Evolutionary conservation across 176 grass and related monocot genomes (phyloP).

Genomic region (Oryza meridionalis): DNA sequence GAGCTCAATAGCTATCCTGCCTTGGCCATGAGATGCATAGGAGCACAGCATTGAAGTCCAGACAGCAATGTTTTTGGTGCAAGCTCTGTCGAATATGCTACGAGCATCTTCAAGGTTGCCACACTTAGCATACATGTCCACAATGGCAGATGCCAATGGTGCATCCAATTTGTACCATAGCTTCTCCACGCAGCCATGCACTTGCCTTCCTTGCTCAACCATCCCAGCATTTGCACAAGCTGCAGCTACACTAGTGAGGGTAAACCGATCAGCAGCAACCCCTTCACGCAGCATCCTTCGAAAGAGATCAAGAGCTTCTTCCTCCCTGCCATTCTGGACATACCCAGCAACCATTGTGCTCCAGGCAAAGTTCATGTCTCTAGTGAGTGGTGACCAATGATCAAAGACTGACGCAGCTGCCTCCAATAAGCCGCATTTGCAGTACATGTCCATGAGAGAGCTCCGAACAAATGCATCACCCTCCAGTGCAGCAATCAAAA

Average conservation of each 20-base stretch:
- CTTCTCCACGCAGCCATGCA: constrained; percentile 49
- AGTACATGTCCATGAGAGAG: constrained; percentile 84
- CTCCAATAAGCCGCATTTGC: constrained; percentile 56
- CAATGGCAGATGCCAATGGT: constrained; percentile 41
- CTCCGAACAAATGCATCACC: constrained; percentile 45
- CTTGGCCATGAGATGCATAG: constrained; percentile 50
- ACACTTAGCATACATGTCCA: constrained; percentile 64
- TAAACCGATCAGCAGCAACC: constrained; percentile 45
- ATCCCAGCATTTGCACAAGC: constrained; percentile 63
- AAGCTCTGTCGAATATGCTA: constrained; percentile 40
- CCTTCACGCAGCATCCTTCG: constrained; percentile 51
- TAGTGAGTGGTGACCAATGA: constrained; percentile 20
- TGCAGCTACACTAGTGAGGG: constrained; percentile 58
- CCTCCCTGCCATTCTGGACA: constrained; percentile 59
- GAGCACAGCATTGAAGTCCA: constrained; percentile 66
- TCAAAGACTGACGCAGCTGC: constrained; percentile 48
- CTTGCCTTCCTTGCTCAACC: constrained; percentile 58
- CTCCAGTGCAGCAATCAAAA: constrained; percentile 45
- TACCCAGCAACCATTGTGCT: constrained; percentile 63
- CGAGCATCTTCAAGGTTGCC: constrained; percentile 52
- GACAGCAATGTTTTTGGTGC: constrained; percentile 40
- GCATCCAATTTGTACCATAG: constrained; percentile 48
- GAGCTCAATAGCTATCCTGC: constrained; percentile 47
- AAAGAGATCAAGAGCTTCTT: constrained; percentile 57
- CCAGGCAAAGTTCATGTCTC: constrained; percentile 47